These are phyloP conservation scores for Pythium chondricola DNA, from an alignment of 352 stramenopile genomes.

Conservation along the genomic window DNA sequence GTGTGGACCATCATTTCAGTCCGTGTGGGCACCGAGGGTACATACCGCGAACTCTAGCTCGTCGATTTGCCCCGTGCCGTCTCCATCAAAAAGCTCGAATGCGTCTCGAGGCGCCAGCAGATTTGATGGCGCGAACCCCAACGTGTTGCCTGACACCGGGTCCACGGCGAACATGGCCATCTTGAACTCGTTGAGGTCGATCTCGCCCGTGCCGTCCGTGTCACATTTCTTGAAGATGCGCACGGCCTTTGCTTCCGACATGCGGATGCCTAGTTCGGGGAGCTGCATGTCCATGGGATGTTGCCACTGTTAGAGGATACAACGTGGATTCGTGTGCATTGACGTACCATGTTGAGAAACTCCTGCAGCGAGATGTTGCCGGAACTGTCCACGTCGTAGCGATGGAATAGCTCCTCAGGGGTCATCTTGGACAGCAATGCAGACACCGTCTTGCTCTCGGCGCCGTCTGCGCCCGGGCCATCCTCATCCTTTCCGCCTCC, in stretches of 20 bases:
- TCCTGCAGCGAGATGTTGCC: conserved; percentile 88
- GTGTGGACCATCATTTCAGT: too few species aligned
- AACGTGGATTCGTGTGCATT: not conserved
- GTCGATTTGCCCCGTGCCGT: conserved; percentile 87
- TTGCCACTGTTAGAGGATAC: not conserved
- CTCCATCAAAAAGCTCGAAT: conserved; percentile 90
- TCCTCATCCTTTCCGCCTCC: conserved; percentile 11
- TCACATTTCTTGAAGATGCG: conserved; percentile 91
- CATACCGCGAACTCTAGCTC: conserved; percentile 90
- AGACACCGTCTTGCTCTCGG: conserved; percentile 61
- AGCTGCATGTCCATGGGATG: too few species aligned
- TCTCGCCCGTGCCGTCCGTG: conserved; percentile 84
- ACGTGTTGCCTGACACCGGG: conserved; percentile 69
- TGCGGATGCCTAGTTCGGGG: conserved; percentile 78
- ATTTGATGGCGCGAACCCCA: conserved; percentile 78
- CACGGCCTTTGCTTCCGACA: conserved; percentile 85
- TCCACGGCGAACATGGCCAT: conserved; percentile 91
- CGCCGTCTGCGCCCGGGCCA: conserved; percentile 21
- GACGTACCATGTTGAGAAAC: conserved; percentile 81
- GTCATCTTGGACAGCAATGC: conserved; percentile 58
- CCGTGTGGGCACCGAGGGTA: not conserved
- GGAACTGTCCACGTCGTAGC: conserved; percentile 88
- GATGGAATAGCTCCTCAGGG: conserved; percentile 88
- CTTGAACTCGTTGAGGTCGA: conserved; percentile 92
- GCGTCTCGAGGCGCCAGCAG: conserved; percentile 82